Evolutionary conservation across 2,329 filamentous ascomycete species (phyloP).

Genomic region (Diaporthe vaccinii): DNA sequence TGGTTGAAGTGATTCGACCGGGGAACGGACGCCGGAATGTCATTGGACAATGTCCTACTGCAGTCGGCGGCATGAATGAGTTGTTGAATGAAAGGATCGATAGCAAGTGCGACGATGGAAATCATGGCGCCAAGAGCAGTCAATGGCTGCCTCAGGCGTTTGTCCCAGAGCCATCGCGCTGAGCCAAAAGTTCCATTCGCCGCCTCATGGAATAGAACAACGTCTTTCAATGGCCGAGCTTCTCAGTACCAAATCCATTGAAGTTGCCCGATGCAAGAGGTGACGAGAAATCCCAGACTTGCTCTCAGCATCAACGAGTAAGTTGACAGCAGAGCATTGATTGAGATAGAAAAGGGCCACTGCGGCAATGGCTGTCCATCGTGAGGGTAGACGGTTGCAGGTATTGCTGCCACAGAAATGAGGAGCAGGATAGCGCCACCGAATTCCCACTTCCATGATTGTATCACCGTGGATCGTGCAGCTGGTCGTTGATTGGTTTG

Average conservation of each 20-base stretch:
- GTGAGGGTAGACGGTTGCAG: constrained; percentile 13
- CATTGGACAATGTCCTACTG: not conserved
- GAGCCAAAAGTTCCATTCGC: not conserved
- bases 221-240: constrained; percentile 10
- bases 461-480: fast-evolving
- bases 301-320: constrained; percentile 22
- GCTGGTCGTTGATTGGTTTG: not conserved
- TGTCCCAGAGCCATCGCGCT: not conserved
- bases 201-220: constrained; percentile 1
- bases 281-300: not conserved
- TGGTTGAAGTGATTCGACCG: constrained; percentile 21
- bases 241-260: constrained; percentile 33
- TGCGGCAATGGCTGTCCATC: constrained; percentile 25
- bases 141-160: constrained; percentile 10
- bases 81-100: constrained; percentile 36
- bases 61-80: constrained; percentile 13
- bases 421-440: constrained; percentile 1
- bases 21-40: not conserved
- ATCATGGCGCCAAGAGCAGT: constrained; percentile 11
- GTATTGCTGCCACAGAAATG: not conserved
- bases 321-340: constrained; percentile 28
- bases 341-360: constrained; percentile 23
- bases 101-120: not conserved
- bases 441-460: constrained; percentile 1
- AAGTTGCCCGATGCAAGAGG: constrained; percentile 25